Evolutionary conservation across 768 basidiomycete genomes (phyloP).

Genomic region (Rhodotorula sphaerocarpa): DNA sequence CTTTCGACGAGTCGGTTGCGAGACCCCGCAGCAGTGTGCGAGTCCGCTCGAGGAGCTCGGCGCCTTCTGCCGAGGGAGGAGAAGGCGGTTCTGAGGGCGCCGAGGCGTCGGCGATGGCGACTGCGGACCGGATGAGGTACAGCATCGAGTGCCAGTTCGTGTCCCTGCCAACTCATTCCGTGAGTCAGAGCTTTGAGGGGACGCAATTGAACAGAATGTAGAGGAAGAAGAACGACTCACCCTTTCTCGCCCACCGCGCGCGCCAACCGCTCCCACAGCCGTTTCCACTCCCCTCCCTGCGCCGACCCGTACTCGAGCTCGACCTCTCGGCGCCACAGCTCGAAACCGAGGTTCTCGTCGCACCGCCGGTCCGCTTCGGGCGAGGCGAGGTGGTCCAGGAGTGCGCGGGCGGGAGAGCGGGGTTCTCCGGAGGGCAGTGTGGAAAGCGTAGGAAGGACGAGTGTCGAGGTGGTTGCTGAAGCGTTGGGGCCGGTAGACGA

Average conservation of each 20-base stretch:
- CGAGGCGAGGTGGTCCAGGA: conserved; percentile 24
- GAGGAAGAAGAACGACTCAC: no score
- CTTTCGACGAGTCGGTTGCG: conserved; percentile 40
- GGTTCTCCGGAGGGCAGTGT: background rate
- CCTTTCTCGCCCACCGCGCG: conserved; percentile 12
- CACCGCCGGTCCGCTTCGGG: conserved; percentile 25
- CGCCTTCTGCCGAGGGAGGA: background rate
- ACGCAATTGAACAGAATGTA: no score
- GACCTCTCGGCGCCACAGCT: conserved; percentile 33
- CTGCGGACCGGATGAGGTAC: conserved; percentile 27
- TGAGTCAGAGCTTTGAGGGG: no score
- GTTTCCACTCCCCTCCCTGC: conserved; percentile 9
- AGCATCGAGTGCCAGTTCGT: conserved; percentile 40
- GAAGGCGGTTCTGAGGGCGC: background rate
- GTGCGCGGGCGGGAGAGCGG: background rate
- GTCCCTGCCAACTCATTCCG: no score
- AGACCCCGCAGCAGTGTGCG: conserved; percentile 14
- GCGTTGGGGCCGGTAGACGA: background rate
- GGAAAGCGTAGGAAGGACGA: conserved; percentile 16
- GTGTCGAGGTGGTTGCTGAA: background rate
- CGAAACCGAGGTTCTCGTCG: conserved; percentile 27
- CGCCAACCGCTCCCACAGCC: conserved; percentile 7
- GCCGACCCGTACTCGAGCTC: conserved; percentile 14
- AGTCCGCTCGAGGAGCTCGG: background rate
- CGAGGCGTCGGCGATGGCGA: conserved; percentile 15